Conservation (phyloP, 495 filamentous ascomycete species). For the Mycothermus thermophilus region DNA sequence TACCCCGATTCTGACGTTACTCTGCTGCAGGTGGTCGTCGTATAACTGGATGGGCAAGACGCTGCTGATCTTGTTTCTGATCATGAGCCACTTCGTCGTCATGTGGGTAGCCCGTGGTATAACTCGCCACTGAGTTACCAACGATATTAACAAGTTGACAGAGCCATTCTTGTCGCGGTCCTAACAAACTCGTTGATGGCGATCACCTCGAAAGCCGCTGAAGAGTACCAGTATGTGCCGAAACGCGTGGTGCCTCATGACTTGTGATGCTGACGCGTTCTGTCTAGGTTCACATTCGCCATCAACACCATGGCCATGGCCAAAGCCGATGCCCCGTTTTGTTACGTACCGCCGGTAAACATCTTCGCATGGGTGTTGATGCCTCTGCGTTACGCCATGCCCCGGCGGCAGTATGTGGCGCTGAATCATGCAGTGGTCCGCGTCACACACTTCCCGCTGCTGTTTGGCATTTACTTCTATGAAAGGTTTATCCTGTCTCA, state of each 20-base stretch:
- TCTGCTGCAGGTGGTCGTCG: conserved; percentile 51
- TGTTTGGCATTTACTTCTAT: conserved; percentile 75
- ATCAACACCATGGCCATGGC: conserved; percentile 94
- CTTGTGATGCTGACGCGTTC: neutral
- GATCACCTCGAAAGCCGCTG: conserved; percentile 78
- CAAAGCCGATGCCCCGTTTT: conserved; percentile 86
- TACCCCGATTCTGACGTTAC: conserved; percentile 17
- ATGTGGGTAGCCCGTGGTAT: conserved; percentile 35
- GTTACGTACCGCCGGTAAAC: conserved; percentile 79
- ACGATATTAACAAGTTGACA: conserved; percentile 3
- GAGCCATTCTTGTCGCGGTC: conserved; percentile 81
- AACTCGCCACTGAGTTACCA: too few relatives aligned
- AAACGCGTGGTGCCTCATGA: neutral
- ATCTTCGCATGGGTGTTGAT: conserved; percentile 76
- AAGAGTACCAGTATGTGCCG: conserved; percentile 62
- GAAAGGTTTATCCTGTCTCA: conserved; percentile 61
- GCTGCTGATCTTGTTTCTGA: conserved; percentile 66
- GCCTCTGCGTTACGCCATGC: conserved; percentile 62
- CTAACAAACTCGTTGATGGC: conserved; percentile 90
- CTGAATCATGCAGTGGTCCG: conserved; percentile 82
- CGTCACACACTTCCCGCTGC: conserved; percentile 70
- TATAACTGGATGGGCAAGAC: conserved; percentile 66
- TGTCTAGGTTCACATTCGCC: conserved; percentile 68
- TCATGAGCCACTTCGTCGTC: conserved; percentile 91
- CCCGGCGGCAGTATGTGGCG: conserved; percentile 63